Base-by-base conservation (phyloP, 116 monocot species). In the Papilionanthe hybrid region DNA sequence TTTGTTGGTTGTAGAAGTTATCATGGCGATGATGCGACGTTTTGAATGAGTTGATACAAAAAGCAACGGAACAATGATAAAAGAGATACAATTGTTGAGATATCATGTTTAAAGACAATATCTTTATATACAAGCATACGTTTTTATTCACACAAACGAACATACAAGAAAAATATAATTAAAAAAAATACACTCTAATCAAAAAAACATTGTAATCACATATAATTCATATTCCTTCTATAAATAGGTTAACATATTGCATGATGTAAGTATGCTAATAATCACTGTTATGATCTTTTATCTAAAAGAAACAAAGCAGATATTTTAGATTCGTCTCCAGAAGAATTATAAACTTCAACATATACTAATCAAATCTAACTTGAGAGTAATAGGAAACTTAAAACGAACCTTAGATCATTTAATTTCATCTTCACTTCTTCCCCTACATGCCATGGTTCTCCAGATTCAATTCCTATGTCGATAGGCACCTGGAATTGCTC, bases 381-480 rank as follows among this genome's bases (percentile, higher is more conserved):
- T 60, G 7, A 22, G 60, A 60, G 23, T 5, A 60, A 22, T 60
- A 60, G 5, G 6, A 7, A 60, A 60, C 60, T 29, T n/a, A 42
- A 55, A 53, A 76, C 17, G 8, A 76, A 76, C 76, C 55, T 55
- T 55, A 76, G 30, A 25, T 55, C 76, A 30, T 76, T 49, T 55
- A 55, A 28, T 30, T 55, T 76, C 29, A 76, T 55, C 55, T 50
- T 30, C 55, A 55, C 3, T 30, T 76, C 76, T 55, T 55, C 55
- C 55, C 22, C 42, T 13, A 9, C 13, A 69, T 42, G 20, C 9
- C 5, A 30, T 55, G 55, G 76, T 76, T 76, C 53, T 13, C 29
- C 76, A 30, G 55, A 53, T 55, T 76, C 76, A 76, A 76, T 76
- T 76, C 20, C 5, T 28, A 76, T 55, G 30, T 76, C 42, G 30